A percentile compares a stretch with the other conserved stretches of the same genome.
Conservation (phyloP, 2,329 filamentous ascomycete genomes). For the Colletotrichum tabaci region DNA sequence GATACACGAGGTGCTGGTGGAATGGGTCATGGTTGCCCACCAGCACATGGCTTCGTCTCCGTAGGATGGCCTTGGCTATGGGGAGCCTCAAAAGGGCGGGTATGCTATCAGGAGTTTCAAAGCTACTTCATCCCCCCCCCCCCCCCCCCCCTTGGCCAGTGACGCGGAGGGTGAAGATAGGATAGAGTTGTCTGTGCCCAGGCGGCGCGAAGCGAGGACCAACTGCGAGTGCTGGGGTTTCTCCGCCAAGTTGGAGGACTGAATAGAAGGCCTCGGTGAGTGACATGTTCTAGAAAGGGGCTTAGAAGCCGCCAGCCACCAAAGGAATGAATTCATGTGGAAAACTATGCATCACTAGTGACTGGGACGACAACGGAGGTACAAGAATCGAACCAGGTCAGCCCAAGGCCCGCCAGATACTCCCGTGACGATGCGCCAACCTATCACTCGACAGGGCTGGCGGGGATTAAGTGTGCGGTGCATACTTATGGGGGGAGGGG, state of each 20-base stretch:
- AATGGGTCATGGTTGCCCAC: constrained; percentile 37
- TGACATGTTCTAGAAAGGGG: constrained; percentile 40
- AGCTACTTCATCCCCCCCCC: constrained; percentile 13
- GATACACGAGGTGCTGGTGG: constrained; percentile 34
- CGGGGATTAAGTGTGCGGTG: constrained; percentile 31
- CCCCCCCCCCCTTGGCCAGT: constrained; percentile 2
- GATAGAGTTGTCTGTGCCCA: constrained; percentile 33
- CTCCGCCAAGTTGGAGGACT: constrained; percentile 29
- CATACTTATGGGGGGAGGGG: constrained; percentile 17
- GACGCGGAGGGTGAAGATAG: constrained; percentile 30
- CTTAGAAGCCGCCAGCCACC: constrained; percentile 42
- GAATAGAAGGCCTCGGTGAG: constrained; percentile 36
- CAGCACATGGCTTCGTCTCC: constrained; percentile 41
- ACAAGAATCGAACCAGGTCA: constrained; percentile 25
- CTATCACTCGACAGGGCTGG: constrained; percentile 41
- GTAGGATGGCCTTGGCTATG: constrained; percentile 36
- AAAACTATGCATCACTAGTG: constrained; percentile 31
- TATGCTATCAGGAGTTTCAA: constrained; percentile 12
- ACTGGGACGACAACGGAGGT: constrained; percentile 18
- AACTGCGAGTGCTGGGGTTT: constrained; percentile 36
- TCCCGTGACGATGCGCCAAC: constrained; percentile 34
- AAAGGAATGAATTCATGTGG: constrained; percentile 30
- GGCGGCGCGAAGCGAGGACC: constrained; percentile 39
- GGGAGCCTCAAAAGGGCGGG: constrained; percentile 39
- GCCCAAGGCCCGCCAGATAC: constrained; percentile 35